A percentile compares a stretch with the other conserved stretches of the same genome.
Conservation (phyloP, 768 basidiomycete genomes). For the Favolaschia claudopus region DNA sequence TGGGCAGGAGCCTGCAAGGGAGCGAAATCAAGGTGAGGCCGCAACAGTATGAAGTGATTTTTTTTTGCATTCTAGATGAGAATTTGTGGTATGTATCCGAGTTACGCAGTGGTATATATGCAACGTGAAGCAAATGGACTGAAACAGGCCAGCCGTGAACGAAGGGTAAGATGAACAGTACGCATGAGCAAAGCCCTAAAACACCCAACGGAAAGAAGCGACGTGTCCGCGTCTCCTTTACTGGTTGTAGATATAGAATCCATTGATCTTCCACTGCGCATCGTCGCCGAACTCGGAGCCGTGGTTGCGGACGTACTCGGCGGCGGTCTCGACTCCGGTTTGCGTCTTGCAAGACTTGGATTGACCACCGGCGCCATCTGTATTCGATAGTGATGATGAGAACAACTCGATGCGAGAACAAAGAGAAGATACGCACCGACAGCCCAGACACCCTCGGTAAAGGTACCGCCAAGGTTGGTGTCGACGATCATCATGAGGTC, state of each 20-base stretch:
- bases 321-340: conserved; percentile 26
- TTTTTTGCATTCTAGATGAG: no score
- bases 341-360: conserved; percentile 16
- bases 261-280: conserved; percentile 28
- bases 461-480: conserved; percentile 48
- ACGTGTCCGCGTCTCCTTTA: conserved; percentile 4
- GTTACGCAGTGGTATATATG: no score
- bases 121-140: no score
- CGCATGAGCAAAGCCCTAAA: no score
- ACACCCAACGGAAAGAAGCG: background rate
- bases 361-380: conserved; percentile 27
- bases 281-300: conserved; percentile 26
- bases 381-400: background rate
- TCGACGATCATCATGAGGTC: conserved; percentile 48
- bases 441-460: conserved; percentile 46
- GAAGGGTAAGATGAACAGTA: background rate
- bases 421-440: conserved; percentile 31
- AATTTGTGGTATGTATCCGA: no score
- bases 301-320: conserved; percentile 22
- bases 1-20: no score
- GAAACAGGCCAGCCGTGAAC: no score
- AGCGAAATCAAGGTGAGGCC: no score
- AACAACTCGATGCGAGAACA: no score
- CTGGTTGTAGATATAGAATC: conserved; percentile 26
- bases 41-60: no score